These are phyloP conservation scores for Cercophora newfieldiana DNA, from an alignment of 495 filamentous ascomycete species.

Conservation along the genomic window DNA sequence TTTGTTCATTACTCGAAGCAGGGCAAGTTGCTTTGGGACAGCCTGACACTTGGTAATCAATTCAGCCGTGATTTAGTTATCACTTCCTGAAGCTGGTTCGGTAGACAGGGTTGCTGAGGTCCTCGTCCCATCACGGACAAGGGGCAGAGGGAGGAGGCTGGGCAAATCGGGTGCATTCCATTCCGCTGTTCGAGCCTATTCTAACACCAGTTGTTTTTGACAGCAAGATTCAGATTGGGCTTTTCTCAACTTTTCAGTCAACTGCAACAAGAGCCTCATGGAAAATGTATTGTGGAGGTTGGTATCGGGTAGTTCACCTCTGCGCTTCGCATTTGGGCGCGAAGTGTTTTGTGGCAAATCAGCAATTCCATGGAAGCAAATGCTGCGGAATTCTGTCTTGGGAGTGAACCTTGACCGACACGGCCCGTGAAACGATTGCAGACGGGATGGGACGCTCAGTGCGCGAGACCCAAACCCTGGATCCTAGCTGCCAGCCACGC, in stretches of 20 bases:
- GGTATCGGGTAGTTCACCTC: neutral
- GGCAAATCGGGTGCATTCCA: slow-evolving; percentile 21
- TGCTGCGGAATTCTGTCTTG: neutral
- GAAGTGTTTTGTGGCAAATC: neutral
- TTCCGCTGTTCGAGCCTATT: neutral
- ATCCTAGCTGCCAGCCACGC: neutral
- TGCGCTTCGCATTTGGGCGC: neutral
- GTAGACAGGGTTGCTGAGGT: neutral
- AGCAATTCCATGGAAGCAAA: neutral
- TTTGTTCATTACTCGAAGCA: too few species aligned
- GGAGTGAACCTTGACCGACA: neutral
- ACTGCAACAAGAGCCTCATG: neutral
- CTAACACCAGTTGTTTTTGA: neutral
- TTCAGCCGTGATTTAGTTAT: neutral
- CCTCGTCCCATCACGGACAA: slow-evolving; percentile 21
- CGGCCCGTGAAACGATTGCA: slow-evolving; percentile 3
- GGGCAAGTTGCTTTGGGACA: too few species aligned
- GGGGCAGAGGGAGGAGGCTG: slow-evolving; percentile 15
- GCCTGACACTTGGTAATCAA: neutral
- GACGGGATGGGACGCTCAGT: slow-evolving; percentile 2
- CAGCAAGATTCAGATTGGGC: neutral
- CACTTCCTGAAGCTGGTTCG: neutral
- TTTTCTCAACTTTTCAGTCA: neutral
- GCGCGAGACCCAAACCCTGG: neutral
- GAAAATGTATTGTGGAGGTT: neutral